Conservation (phyloP, 805 yeast species). For the Ogataea philodendri region DNA sequence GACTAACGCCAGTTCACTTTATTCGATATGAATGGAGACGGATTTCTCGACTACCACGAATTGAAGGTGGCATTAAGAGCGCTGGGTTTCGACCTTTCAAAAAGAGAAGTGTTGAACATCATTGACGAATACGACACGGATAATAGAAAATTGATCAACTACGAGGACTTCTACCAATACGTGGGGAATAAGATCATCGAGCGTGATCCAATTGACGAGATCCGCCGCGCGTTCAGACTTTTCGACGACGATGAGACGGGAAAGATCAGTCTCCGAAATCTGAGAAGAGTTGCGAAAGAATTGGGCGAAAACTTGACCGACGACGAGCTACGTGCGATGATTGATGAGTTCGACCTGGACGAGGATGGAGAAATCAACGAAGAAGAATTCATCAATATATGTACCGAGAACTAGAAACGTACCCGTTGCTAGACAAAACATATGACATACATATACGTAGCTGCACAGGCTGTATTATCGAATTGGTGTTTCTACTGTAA, state of each 20-base stretch:
- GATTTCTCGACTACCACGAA: slow-evolving; percentile 88
- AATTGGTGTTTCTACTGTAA: too few species aligned
- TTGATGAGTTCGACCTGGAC: slow-evolving; percentile 93
- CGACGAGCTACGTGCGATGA: slow-evolving; percentile 94
- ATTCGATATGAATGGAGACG: slow-evolving; percentile 92
- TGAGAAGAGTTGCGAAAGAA: slow-evolving; percentile 87
- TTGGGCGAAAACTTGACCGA: slow-evolving; percentile 90
- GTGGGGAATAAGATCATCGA: slow-evolving; percentile 81
- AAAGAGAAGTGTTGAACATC: slow-evolving; percentile 70
- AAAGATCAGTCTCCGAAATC: slow-evolving; percentile 73
- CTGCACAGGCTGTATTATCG: slow-evolving; percentile 4
- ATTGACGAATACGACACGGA: slow-evolving; percentile 81
- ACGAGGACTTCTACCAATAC: slow-evolving; percentile 76
- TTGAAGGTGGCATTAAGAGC: slow-evolving; percentile 92
- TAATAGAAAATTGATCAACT: slow-evolving; percentile 66
- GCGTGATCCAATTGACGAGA: slow-evolving; percentile 91
- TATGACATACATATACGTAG: neutral
- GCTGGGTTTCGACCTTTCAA: slow-evolving; percentile 79
- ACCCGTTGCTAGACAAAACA: neutral
- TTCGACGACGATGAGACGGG: slow-evolving; percentile 91
- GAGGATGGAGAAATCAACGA: slow-evolving; percentile 94
- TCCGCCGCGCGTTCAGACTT: slow-evolving; percentile 80
- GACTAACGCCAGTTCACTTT: slow-evolving; percentile 51
- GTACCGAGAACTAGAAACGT: slow-evolving; percentile 59
- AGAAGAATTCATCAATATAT: slow-evolving; percentile 85